phyloP scores from a whole-genome alignment of 768 basidiomycete genomes.

The Pholiota microspora region DNA sequence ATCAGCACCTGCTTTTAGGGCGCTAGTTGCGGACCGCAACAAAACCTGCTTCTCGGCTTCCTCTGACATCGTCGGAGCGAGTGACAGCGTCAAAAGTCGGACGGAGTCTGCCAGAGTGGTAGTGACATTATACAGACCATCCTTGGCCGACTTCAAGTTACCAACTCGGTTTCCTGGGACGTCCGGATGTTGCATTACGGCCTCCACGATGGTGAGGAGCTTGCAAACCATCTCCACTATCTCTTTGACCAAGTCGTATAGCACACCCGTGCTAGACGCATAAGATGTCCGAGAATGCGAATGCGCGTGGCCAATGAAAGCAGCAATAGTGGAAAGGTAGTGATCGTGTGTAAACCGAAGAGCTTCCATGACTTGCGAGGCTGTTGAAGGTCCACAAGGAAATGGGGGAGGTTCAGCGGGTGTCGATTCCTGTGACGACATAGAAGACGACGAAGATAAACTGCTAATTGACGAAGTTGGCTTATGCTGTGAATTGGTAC shows the following conservation, averaged over 20 bases:
- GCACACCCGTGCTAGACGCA: slow-evolving; percentile 88
- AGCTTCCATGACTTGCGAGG: slow-evolving; percentile 69
- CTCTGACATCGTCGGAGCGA: slow-evolving; percentile 53
- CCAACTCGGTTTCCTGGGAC: slow-evolving; percentile 62
- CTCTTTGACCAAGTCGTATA: slow-evolving; percentile 94
- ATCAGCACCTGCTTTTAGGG: slow-evolving; percentile 84
- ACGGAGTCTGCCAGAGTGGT: slow-evolving; percentile 87
- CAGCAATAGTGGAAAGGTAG: slow-evolving; percentile 91
- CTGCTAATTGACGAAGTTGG: slow-evolving; percentile 62
- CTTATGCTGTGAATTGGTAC: slow-evolving; percentile 38
- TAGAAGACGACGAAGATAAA: slow-evolving; percentile 66
- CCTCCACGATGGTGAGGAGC: slow-evolving; percentile 87
- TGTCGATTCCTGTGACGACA: slow-evolving; percentile 60
- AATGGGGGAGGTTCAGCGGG: slow-evolving; percentile 51
- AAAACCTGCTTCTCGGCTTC: slow-evolving; percentile 80
- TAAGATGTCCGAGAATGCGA: slow-evolving; percentile 88
- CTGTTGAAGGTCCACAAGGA: slow-evolving; percentile 70
- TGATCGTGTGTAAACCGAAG: slow-evolving; percentile 86
- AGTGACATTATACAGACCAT: slow-evolving; percentile 80
- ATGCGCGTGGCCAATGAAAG: slow-evolving; percentile 96
- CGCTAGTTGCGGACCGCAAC: slow-evolving; percentile 83
- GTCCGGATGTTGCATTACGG: slow-evolving; percentile 75
- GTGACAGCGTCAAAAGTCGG: slow-evolving; percentile 62
- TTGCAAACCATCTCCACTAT: slow-evolving; percentile 93
- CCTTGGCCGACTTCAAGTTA: slow-evolving; percentile 69